phyloP scores from a whole-genome alignment of 768 basidiomycete genomes.

The Trametes cingulata region DNA sequence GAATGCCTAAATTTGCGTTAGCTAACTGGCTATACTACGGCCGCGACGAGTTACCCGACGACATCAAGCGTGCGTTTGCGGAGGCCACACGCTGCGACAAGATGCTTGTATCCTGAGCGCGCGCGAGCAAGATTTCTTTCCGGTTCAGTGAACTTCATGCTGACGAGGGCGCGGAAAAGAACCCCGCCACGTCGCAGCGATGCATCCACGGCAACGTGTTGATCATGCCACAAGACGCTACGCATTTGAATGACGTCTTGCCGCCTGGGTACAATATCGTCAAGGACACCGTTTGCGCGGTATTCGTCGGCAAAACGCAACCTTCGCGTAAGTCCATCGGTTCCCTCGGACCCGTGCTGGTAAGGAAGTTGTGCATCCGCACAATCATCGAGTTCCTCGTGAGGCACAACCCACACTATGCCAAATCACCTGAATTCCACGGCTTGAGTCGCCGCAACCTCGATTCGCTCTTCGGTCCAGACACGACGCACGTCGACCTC shows the following conservation, averaged over 20 bases:
- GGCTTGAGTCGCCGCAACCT: neutral
- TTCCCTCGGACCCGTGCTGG: neutral
- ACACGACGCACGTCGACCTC: neutral
- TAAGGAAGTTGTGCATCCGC: neutral
- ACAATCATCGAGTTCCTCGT: neutral
- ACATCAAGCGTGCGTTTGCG: no score
- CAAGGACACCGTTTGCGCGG: neutral
- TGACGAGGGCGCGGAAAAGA: no score
- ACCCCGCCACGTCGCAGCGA: no score
- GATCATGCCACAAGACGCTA: neutral
- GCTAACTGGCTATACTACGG: no score
- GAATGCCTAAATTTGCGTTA: no score
- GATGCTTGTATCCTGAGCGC: no score
- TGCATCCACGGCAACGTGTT: neutral
- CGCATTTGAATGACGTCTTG: neutral
- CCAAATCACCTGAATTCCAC: neutral
- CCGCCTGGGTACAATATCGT: neutral
- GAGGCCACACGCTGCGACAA: no score
- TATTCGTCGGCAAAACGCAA: neutral
- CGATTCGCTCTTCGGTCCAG: neutral
- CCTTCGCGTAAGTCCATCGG: neutral
- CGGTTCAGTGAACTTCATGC: no score
- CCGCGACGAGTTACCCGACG: no score
- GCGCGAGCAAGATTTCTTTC: no score
- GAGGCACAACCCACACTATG: neutral